These are phyloP conservation scores for Canavalia ensiformis DNA, from an alignment of 306 rosid species.

Conservation along the genomic window DNA sequence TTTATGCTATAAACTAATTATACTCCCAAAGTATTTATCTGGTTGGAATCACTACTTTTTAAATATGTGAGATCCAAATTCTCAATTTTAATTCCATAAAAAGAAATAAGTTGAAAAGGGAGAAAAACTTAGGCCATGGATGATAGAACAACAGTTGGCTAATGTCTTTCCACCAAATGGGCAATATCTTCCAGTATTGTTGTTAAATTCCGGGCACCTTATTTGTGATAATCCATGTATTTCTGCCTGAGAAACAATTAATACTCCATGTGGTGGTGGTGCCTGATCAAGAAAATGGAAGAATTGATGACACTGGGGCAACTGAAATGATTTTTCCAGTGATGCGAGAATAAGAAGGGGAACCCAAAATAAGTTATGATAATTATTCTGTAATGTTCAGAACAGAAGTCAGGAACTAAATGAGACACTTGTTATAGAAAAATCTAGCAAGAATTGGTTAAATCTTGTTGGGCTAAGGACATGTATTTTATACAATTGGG, in stretches of 20 bases:
- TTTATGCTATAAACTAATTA: not conserved
- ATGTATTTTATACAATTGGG: not conserved
- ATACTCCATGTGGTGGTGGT: not conserved
- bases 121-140: not conserved
- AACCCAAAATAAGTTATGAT: not conserved
- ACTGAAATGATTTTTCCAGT: not conserved
- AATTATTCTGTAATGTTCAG: not conserved
- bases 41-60: not conserved
- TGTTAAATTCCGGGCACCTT: not conserved
- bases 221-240: not conserved
- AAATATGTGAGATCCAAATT: not conserved
- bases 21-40: not conserved
- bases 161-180: not conserved
- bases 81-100: not conserved
- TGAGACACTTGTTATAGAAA: not conserved
- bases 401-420: not conserved
- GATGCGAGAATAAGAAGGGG: not conserved
- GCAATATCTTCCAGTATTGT: not conserved
- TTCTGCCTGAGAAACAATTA: too few relatives aligned
- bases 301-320: not conserved
- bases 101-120: not conserved
- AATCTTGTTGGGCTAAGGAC: not conserved
- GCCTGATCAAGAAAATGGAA: not conserved
- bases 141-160: not conserved
- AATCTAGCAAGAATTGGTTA: slow-evolving; percentile 17